These are phyloP conservation scores for Penicillium chermesinum DNA, from an alignment of 495 filamentous ascomycete genomes.

Conservation along the genomic window DNA sequence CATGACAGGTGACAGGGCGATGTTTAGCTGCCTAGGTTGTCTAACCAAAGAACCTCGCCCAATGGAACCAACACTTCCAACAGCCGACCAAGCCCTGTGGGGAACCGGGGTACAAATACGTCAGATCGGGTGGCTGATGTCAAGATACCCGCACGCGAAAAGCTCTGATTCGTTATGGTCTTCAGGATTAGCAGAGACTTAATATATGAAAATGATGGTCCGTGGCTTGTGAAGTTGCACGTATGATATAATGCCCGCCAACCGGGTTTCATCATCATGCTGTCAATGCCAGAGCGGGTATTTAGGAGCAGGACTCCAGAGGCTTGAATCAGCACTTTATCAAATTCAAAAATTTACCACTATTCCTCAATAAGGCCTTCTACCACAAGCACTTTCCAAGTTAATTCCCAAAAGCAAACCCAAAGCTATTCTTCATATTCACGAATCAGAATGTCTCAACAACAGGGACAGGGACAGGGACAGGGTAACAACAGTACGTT, in stretches of 20 bases:
- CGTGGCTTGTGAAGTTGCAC: constrained; percentile 16
- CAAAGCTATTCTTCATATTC: too few species aligned
- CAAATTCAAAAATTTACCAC: too few species aligned
- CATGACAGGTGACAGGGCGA: neutral
- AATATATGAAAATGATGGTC: constrained; percentile 11
- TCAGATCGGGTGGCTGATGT: constrained; percentile 8
- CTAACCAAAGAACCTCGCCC: constrained; percentile 8
- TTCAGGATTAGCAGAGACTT: neutral
- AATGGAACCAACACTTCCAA: constrained; percentile 2
- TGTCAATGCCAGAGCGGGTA: neutral
- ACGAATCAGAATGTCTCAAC: constrained; percentile 13
- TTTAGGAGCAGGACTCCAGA: too few species aligned
- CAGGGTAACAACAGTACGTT: constrained; percentile 9
- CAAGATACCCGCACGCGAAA: neutral
- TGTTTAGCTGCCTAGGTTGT: neutral
- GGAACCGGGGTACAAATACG: constrained; percentile 7
- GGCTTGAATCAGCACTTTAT: too few species aligned
- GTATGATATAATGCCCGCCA: constrained; percentile 25
- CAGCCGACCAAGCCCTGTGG: constrained; percentile 4
- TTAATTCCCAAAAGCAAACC: too few species aligned
- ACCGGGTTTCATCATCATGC: constrained; percentile 8
- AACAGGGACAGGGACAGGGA: constrained; percentile 1
- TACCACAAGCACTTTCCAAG: too few species aligned
- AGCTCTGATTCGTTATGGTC: neutral
- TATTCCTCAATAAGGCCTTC: too few species aligned